Conservation (phyloP, 768 basidiomycete genomes). For the Xerocomellus chrysenteron region DNA sequence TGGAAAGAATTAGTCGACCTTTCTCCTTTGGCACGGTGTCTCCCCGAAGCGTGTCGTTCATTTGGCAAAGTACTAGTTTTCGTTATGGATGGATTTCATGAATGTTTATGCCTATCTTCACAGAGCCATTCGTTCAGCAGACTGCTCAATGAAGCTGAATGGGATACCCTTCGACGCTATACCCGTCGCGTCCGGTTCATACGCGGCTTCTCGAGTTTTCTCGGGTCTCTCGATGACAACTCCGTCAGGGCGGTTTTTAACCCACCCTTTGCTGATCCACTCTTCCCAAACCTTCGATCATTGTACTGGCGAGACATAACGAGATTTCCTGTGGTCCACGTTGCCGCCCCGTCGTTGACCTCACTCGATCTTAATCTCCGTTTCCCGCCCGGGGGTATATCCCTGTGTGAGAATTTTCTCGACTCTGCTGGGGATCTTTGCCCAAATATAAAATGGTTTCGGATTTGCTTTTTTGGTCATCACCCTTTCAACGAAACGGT, state of each 20-base stretch:
- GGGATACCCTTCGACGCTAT: not conserved
- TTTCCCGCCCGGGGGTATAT: not conserved
- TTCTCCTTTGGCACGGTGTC: not conserved
- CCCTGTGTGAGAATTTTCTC: not conserved
- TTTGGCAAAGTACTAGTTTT: not conserved
- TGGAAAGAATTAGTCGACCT: not conserved
- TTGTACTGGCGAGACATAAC: not conserved
- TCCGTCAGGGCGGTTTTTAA: not conserved
- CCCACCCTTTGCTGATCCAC: not conserved
- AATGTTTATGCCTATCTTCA: no score
- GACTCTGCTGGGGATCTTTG: not conserved
- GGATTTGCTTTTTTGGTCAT: not conserved
- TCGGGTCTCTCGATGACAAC: not conserved
- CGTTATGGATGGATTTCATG: not conserved
- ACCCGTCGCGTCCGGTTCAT: not conserved
- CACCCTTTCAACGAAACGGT: not conserved
- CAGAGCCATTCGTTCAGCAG: not conserved
- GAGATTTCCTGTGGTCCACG: not conserved
- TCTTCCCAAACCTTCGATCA: not conserved
- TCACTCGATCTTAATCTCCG: not conserved
- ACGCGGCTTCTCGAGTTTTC: not conserved
- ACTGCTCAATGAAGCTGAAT: not conserved
- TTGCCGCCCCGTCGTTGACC: not conserved
- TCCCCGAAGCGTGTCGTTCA: not conserved
- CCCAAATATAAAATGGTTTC: not conserved